Conservation (phyloP, 352 stramenopile species). For the Phytophthora meadii region DNA sequence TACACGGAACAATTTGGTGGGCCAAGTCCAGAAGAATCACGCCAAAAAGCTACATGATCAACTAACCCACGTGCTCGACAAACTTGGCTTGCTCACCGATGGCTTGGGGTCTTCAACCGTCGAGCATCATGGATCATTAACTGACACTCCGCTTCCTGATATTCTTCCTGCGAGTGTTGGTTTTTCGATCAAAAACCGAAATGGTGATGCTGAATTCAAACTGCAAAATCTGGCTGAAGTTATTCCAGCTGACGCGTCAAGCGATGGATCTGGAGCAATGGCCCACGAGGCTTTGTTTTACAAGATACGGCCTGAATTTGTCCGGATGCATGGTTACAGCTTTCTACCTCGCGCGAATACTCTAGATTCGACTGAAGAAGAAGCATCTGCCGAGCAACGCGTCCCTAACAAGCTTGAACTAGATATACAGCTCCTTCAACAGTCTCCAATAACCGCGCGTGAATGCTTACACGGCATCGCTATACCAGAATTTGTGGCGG, state of each 20-base stretch:
- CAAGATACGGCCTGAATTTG: constrained; percentile 67
- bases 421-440: constrained; percentile 46
- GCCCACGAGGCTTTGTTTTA: constrained; percentile 23
- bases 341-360: constrained; percentile 51
- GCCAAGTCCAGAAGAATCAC: constrained; percentile 3
- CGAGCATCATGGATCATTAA: constrained; percentile 2
- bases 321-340: constrained; percentile 39
- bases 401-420: constrained; percentile 15
- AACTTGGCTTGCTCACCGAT: constrained; percentile 46
- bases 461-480: constrained; percentile 48
- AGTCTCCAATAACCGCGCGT: constrained; percentile 41
- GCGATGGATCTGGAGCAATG: constrained; percentile 11
- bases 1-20: constrained; percentile 5
- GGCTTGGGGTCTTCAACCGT: constrained; percentile 17
- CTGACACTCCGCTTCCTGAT: constrained; percentile 2
- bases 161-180: constrained; percentile 32
- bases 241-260: constrained; percentile 40
- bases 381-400: not conserved
- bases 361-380: constrained; percentile 10
- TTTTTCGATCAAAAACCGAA: constrained; percentile 15
- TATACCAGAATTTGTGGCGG: constrained; percentile 55
- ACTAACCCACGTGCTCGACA: constrained; percentile 33
- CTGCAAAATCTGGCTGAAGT: constrained; percentile 45
- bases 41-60: constrained; percentile 17
- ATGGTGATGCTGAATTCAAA: constrained; percentile 9